Evolutionary conservation across 352 stramenopile genomes (phyloP).

Genomic region (Pythium phragmiticola): DNA sequence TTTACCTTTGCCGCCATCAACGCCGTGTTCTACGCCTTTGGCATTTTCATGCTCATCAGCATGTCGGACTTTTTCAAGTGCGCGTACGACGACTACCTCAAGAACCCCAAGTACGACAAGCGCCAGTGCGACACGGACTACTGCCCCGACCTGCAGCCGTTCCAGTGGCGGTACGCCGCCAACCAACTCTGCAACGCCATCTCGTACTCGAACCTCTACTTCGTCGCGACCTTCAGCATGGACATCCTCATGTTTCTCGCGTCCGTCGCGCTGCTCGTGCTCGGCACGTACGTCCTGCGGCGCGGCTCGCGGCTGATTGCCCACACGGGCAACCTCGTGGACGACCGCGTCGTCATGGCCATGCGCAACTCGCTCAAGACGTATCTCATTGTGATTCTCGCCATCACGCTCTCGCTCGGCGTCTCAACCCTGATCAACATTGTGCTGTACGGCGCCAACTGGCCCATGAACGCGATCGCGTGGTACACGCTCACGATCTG

Average conservation of each 20-base stretch:
- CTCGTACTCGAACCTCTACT: conserved; percentile 61
- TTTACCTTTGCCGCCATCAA: conserved; percentile 66
- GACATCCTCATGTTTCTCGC: conserved; percentile 65
- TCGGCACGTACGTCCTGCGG: conserved; percentile 68
- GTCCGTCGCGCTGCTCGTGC: conserved; percentile 56
- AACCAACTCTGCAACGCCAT: conserved; percentile 69
- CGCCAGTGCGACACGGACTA: conserved; percentile 72
- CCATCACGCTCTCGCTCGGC: conserved; percentile 65
- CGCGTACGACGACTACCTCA: conserved; percentile 85
- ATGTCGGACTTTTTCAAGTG: conserved; percentile 84
- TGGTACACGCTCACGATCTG: conserved; percentile 85
- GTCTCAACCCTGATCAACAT: conserved; percentile 62
- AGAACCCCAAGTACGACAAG: conserved; percentile 74
- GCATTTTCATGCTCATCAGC: conserved; percentile 69
- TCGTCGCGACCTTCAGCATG: conserved; percentile 44
- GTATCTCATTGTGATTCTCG: conserved; percentile 73
- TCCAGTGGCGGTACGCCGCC: conserved; percentile 74
- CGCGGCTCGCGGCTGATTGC: conserved; percentile 69
- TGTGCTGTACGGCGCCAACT: conserved; percentile 61
- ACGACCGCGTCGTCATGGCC: conserved; percentile 66
- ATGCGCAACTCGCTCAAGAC: conserved; percentile 83
- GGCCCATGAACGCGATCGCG: conserved; percentile 64
- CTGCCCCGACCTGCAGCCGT: conserved; percentile 76
- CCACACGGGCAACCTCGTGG: conserved; percentile 70
- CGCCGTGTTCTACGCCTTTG: conserved; percentile 56